Evolutionary conservation across 2,329 filamentous ascomycete species (phyloP), one percentile per base, ranked within the genome.

Genomic region (Beauveria sp.): DNA sequence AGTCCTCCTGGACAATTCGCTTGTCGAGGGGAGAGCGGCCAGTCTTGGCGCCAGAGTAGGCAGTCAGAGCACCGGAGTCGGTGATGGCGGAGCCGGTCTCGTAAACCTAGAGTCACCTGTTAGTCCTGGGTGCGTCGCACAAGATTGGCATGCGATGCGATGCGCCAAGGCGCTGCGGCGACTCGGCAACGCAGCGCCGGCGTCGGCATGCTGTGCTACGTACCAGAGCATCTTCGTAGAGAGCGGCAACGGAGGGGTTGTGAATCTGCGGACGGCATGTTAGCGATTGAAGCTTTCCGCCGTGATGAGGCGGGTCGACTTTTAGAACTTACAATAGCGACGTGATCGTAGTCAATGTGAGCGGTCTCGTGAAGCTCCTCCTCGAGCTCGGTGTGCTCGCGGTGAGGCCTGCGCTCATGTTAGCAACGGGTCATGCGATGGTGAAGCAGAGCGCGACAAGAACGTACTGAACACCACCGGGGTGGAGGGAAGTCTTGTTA

Each of bases 331-430:
- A 96, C 93, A 82, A 99, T 99, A 66, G 95, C 91, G 72, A 99
- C 95, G 73, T 92, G 90, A 79, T 98, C 90, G 76, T 98, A 99
- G 84, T 99, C 95, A 73, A 99, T 99, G 84, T 99, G 93, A 68
- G 95, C 95, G 73, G 89, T 92, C 78, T 97, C 91, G 78, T 98
- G 93, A 65, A 99, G 89, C 77, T 96, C 91, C 80, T 98, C 92
- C 80, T 99, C 83, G 67, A 99, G 87, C 77, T 98, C 95, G 51
- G 95, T 98, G 85, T 97, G 93, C 75, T 96, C 89, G 71, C 83
- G 83, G 72, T 87, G 82, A 66, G 93, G 91, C 78, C 91, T 96
- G 72, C 30, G 65, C 49, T 66, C 62, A 58, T 62, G 67, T 73
- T 66, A 71, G 72, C 67, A 66, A 63, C 64, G 58, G 56, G n/a